These are phyloP conservation scores for Magnolia officinalis DNA, from an alignment of 164 flowering plant species.

Conservation along the genomic window DNA sequence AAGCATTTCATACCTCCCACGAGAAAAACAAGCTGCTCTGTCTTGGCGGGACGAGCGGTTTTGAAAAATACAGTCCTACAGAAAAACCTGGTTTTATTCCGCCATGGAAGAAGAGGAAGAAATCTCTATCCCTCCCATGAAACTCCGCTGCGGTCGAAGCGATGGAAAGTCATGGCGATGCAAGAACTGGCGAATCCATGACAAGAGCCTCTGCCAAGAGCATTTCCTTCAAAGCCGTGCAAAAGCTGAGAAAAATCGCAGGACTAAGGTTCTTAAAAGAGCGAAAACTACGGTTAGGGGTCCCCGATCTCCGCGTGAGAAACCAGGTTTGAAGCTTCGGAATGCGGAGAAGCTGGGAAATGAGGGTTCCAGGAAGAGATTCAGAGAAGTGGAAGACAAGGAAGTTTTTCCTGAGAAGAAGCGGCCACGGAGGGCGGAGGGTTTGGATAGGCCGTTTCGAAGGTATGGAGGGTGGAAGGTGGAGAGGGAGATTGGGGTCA, in stretches of 20 bases:
- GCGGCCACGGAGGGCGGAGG: too few species aligned
- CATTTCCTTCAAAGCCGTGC: constrained; percentile 6
- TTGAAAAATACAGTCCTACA: neutral
- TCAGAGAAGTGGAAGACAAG: too few species aligned
- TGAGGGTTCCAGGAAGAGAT: neutral
- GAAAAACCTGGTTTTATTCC: neutral
- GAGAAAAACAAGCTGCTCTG: neutral
- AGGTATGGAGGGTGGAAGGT: too few species aligned
- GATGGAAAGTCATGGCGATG: constrained; percentile 14
- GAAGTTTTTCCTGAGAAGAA: too few species aligned
- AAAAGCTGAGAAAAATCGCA: neutral
- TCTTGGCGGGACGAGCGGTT: constrained; percentile 6
- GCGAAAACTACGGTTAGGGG: neutral
- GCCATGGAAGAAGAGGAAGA: constrained; percentile 1
- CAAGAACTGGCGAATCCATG: constrained; percentile 16
- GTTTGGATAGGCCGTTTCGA: too few species aligned
- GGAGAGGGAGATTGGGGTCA: neutral
- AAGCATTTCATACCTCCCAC: neutral
- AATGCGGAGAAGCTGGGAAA: neutral
- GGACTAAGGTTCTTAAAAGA: neutral
- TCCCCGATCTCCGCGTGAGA: too few species aligned
- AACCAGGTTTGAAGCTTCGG: neutral
- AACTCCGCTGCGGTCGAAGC: constrained; percentile 12
- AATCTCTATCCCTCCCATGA: neutral
- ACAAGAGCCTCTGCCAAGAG: constrained; percentile 4